A percentile compares a stretch with the other conserved stretches of the same genome.
Conservation (phyloP, 768 basidiomycete genomes). For the Boletus eberwhitei region DNA sequence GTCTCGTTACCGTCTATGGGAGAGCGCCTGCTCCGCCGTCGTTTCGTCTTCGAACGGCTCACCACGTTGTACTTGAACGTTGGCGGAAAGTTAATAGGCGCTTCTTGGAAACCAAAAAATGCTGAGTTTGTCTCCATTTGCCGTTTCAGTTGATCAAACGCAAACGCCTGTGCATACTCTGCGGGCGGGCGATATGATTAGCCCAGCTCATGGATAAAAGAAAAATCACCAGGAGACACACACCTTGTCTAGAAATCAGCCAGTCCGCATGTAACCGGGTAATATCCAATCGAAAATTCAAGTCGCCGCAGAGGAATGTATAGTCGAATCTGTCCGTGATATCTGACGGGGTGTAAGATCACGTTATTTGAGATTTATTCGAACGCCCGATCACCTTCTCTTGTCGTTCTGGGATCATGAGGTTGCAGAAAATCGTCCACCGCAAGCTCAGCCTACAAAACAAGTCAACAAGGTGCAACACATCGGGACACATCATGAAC, state of each 20-base stretch:
- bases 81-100: slow-evolving; percentile 78
- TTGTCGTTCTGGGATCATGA: slow-evolving; percentile 59
- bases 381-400: slow-evolving; percentile 54
- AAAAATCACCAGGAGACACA: not conserved
- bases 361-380: not conserved
- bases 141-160: slow-evolving; percentile 82
- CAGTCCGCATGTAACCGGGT: slow-evolving; percentile 92
- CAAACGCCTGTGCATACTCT: slow-evolving; percentile 85
- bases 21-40: slow-evolving; percentile 35
- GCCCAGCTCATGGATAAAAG: not conserved
- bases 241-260: slow-evolving; percentile 81
- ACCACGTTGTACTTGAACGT: slow-evolving; percentile 92
- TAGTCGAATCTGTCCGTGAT: slow-evolving; percentile 87
- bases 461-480: slow-evolving; percentile 1
- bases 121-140: slow-evolving; percentile 68
- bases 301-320: slow-evolving; percentile 85
- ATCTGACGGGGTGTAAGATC: slow-evolving; percentile 38
- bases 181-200: slow-evolving; percentile 9
- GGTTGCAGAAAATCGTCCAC: slow-evolving; percentile 73
- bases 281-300: slow-evolving; percentile 88
- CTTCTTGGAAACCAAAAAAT: slow-evolving; percentile 81
- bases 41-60: slow-evolving; percentile 47
- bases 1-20: slow-evolving; percentile 40
- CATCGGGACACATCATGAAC: not conserved
- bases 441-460: slow-evolving; percentile 59